Conservation (phyloP, 768 basidiomycete genomes). For the Boletus rubropictus region DNA sequence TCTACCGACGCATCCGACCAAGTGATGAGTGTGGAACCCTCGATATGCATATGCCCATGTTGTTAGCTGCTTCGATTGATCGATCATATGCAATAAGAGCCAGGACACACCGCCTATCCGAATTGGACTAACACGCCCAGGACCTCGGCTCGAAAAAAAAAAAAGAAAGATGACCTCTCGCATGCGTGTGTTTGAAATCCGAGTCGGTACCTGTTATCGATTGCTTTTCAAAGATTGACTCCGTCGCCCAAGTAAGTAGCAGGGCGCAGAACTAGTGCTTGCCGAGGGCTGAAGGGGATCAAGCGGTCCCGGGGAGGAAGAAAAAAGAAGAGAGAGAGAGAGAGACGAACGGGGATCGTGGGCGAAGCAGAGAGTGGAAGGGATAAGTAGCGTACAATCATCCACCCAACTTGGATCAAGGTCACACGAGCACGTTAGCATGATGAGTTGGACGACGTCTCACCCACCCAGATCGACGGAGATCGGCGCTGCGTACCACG, state of each 20-base stretch:
- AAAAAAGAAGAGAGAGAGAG: neutral
- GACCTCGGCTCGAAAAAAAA: neutral
- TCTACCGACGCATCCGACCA: neutral
- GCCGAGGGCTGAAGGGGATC: no score
- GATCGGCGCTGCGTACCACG: neutral
- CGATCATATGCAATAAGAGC: conserved; percentile 1
- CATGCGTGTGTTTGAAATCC: conserved; percentile 15
- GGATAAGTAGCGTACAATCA: no score
- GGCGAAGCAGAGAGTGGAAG: no score
- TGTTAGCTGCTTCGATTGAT: conserved; percentile 2
- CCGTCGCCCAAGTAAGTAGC: no score
- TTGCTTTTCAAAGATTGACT: neutral
- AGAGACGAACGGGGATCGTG: neutral
- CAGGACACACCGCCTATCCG: conserved; percentile 1
- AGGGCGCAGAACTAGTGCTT: neutral
- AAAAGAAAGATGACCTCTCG: no score
- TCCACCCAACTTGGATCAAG: neutral
- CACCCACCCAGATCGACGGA: neutral
- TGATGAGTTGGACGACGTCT: neutral
- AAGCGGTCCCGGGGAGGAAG: no score
- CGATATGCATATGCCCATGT: conserved; percentile 4
- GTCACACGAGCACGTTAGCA: neutral
- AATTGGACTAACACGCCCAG: neutral
- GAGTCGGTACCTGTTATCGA: neutral
- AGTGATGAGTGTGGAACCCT: conserved; percentile 6